These are phyloP conservation scores for Daedaleopsis nitida DNA, from an alignment of 768 basidiomycete genomes.

Conservation along the genomic window DNA sequence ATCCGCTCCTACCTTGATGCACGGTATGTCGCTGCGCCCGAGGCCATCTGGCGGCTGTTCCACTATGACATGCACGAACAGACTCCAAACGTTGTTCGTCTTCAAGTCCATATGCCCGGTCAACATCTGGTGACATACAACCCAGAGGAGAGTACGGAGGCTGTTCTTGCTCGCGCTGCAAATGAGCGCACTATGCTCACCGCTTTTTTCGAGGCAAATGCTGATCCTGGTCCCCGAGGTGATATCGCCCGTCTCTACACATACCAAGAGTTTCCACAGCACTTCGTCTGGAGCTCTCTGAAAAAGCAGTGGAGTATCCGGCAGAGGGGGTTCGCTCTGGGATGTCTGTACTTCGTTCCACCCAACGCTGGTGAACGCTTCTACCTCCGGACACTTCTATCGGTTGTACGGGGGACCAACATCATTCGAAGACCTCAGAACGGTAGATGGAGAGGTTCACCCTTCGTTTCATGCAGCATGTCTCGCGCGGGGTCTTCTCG, in stretches of 20 bases:
- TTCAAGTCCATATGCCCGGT: conserved; percentile 43
- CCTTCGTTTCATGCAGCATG: conserved; percentile 41
- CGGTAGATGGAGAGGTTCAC: conserved; percentile 28
- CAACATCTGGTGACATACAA: conserved; percentile 29
- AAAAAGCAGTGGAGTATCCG: conserved; percentile 35
- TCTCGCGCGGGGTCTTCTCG: conserved; percentile 43
- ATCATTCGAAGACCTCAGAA: conserved; percentile 11
- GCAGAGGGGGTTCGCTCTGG: conserved; percentile 36
- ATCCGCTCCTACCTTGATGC: conserved; percentile 37
- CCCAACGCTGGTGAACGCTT: conserved; percentile 41
- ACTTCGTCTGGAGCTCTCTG: conserved; percentile 29
- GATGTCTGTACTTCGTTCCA: conserved; percentile 41
- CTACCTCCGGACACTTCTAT: conserved; percentile 43
- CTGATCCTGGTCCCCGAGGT: neutral
- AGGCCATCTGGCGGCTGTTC: conserved; percentile 38
- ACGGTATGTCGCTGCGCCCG: conserved; percentile 40
- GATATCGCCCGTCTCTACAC: conserved; percentile 18
- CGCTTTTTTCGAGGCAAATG: conserved; percentile 29
- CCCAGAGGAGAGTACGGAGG: neutral
- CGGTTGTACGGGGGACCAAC: conserved; percentile 37
- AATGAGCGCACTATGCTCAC: conserved; percentile 16
- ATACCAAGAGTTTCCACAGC: conserved; percentile 43
- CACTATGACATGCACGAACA: neutral
- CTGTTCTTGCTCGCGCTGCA: neutral
- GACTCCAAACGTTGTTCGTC: conserved; percentile 35